Percentiles rank a stretch among this genome's conserved stretches.
Evolutionary conservation across 2,329 filamentous ascomycete genomes (phyloP).

Genomic region (Phialocephala sp.): DNA sequence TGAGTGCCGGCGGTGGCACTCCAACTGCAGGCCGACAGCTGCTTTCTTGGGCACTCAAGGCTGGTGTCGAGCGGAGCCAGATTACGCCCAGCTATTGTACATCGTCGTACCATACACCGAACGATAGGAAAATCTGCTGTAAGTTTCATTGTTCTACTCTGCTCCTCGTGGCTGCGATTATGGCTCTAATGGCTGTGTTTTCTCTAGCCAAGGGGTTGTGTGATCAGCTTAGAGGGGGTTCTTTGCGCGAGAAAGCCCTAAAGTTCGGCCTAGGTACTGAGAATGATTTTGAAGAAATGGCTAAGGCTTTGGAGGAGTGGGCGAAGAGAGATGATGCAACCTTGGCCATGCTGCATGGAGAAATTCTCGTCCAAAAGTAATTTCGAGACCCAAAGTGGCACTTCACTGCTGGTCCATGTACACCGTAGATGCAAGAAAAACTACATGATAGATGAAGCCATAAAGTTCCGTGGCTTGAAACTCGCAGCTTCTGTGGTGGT

Average conservation of each 20-base stretch:
- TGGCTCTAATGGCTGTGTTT: constrained; percentile 5
- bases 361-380: constrained; percentile 38
- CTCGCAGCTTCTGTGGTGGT: too few relatives aligned
- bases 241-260: constrained; percentile 33
- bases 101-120: constrained; percentile 31
- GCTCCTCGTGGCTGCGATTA: constrained; percentile 13
- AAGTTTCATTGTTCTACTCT: constrained; percentile 27
- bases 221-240: constrained; percentile 34
- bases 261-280: constrained; percentile 34
- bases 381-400: background rate
- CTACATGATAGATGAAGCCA: too few relatives aligned
- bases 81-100: constrained; percentile 34
- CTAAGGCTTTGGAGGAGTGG: constrained; percentile 39
- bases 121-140: constrained; percentile 35
- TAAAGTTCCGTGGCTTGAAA: too few relatives aligned
- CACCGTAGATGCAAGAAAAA: too few relatives aligned
- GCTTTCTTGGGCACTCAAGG: constrained; percentile 41
- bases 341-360: constrained; percentile 38
- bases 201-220: constrained; percentile 34
- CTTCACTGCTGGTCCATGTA: too few relatives aligned
- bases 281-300: constrained; percentile 39
- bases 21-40: constrained; percentile 39
- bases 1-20: constrained; percentile 35
- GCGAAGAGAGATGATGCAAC: constrained; percentile 35
- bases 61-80: constrained; percentile 31